Base-by-base conservation (phyloP, 2,329 filamentous ascomycete genomes). In the Elsinoe batatas region DNA sequence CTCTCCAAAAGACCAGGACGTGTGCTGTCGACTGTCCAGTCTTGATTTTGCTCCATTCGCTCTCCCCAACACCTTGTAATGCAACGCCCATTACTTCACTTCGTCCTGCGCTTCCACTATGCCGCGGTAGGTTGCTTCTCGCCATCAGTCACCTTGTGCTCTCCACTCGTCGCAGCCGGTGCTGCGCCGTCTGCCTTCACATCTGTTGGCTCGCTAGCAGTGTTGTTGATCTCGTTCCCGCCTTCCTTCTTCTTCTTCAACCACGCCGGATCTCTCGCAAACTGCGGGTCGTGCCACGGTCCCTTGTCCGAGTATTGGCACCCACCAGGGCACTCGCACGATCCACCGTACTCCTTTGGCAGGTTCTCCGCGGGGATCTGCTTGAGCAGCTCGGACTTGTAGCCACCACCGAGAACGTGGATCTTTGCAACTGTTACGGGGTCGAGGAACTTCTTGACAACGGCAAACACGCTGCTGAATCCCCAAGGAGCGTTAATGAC, bases 401-500 rank as follows among this genome's bases (percentile, higher is more conserved):
- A 97, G 58, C 81, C 77, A 61, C 76, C 74, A 61, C 91, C 89
- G 37, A 97, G 79, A 57, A 98, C 84, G 73, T 95, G 83, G 68
- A 98, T 98, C 82, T 98, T 98, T 69, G 85, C 79, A 59, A 95
- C 91, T 47, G 93, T 98, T 67, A 98, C 90, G 53, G 93, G 93
- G 74, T 98, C 93, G 65, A 98, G 80, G 82, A 93, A 97, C 62
- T 84, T 83, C 80, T 94, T 96, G 72, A 97, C 81, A 57, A 94
- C 79, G 68, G 75, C 79, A 80, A 93, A 98, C 60, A 90, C 87
- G 63, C 80, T 80, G 59, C 85, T 85, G 79, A 97, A 97, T 22
- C 91, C 91, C 91, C 91, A 97, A 17, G 90, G 90, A 2, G 91
- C 88, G 74, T 98, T 98, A 83, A 98, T 96, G 65, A 98, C 76